These are phyloP conservation scores for Conticribra weissflogii DNA, from an alignment of 108 stramenopile genomes.

Conservation along the genomic window DNA sequence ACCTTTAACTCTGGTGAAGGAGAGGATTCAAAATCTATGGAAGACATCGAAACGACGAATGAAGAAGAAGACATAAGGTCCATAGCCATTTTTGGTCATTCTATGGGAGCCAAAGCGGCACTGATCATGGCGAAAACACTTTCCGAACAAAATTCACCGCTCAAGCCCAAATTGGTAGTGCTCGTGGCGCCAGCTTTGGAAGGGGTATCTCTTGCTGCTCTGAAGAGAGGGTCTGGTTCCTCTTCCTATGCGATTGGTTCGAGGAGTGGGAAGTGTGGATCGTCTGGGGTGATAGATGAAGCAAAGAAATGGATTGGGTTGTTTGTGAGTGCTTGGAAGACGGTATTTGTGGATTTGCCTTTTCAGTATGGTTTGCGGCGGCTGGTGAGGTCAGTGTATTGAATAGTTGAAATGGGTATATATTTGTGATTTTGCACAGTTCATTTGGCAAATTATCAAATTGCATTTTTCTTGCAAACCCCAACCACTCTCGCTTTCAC, in stretches of 20 bases:
- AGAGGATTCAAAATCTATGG: not conserved
- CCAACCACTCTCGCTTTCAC: not conserved
- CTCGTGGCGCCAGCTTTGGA: conserved; percentile 78
- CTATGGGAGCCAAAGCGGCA: conserved; percentile 71
- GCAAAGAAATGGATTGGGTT: not conserved
- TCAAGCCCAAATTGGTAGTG: conserved; percentile 51
- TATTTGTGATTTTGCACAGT: not conserved
- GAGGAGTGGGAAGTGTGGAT: not conserved
- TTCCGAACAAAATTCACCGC: not conserved
- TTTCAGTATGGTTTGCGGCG: conserved; percentile 62
- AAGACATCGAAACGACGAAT: not conserved
- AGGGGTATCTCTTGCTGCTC: conserved; percentile 25
- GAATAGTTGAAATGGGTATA: not conserved
- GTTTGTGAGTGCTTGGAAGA: conserved; percentile 33
- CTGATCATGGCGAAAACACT: conserved; percentile 56
- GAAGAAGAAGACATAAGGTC: conserved; percentile 20
- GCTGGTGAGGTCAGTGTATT: conserved; percentile 53
- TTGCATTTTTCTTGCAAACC: not conserved
- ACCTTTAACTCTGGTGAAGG: not conserved
- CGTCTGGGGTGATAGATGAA: not conserved
- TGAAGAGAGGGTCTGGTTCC: not conserved
- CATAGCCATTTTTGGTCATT: conserved; percentile 78
- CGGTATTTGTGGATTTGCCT: conserved; percentile 39
- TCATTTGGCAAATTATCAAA: not conserved
- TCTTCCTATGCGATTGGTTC: not conserved